Percentiles rank a stretch among this genome's conserved stretches.
These are phyloP conservation scores for Sesbania bispinosa DNA, from an alignment of 306 rosid species.

Conservation along the genomic window DNA sequence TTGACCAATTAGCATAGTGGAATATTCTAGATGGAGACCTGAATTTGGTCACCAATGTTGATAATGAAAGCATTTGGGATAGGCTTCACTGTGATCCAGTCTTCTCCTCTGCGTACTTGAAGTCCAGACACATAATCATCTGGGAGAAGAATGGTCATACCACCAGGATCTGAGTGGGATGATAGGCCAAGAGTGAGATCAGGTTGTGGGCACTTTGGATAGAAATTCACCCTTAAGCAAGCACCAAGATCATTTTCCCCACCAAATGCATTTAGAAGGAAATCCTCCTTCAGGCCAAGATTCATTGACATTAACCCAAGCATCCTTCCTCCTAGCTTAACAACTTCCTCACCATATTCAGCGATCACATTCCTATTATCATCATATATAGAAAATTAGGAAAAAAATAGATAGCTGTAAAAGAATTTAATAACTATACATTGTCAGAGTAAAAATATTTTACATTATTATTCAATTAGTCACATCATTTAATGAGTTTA, in stretches of 20 bases:
- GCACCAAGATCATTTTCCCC: conserved; percentile 62
- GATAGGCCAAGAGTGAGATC: conserved; percentile 79
- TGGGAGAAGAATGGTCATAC: conserved; percentile 72
- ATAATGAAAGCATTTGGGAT: conserved; percentile 65
- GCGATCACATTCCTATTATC: conserved; percentile 35
- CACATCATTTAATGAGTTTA: too few relatives aligned
- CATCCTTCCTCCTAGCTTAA: conserved; percentile 55
- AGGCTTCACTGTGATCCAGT: conserved; percentile 70
- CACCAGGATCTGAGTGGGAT: conserved; percentile 89
- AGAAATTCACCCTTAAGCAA: conserved; percentile 69
- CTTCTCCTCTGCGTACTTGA: conserved; percentile 48
- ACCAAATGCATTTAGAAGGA: conserved; percentile 60
- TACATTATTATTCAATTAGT: too few relatives aligned
- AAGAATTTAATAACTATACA: too few relatives aligned
- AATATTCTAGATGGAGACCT: conserved; percentile 48
- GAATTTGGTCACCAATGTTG: conserved; percentile 79
- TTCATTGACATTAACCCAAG: conserved; percentile 47
- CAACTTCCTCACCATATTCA: conserved; percentile 58
- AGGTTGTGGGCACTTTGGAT: conserved; percentile 90
- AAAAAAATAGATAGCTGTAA: too few relatives aligned
- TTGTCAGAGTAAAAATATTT: too few relatives aligned
- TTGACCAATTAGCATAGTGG: too few relatives aligned
- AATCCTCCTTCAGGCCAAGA: conserved; percentile 60
- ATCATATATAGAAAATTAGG: too few relatives aligned
- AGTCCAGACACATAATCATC: conserved; percentile 77